phyloP scores from a whole-genome alignment of 2,329 filamentous ascomycete genomes.

The Orbilia quercus region DNA sequence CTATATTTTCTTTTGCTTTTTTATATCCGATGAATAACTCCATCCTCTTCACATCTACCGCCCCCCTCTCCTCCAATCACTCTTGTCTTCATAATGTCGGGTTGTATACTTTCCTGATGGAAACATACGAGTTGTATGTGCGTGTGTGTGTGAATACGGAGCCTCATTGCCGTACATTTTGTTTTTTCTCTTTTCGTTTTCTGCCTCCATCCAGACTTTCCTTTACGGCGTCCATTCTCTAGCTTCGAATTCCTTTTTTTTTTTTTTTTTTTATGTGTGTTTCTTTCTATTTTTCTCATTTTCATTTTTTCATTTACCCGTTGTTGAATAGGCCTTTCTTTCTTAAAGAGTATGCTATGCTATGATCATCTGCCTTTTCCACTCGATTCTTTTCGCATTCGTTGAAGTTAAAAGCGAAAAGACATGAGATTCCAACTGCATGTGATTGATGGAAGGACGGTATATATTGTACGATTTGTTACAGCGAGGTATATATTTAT shows the following conservation, averaged over 20 bases:
- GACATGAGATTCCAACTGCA: too few relatives aligned
- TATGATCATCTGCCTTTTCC: slow-evolving; percentile 3
- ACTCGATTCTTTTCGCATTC: background rate
- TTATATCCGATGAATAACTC: slow-evolving; percentile 22
- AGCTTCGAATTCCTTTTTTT: too few relatives aligned
- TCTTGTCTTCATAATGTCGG: slow-evolving; percentile 28
- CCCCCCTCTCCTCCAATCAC: slow-evolving; percentile 2
- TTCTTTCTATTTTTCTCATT: slow-evolving; percentile 59
- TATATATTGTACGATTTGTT: too few relatives aligned
- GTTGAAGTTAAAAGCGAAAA: background rate
- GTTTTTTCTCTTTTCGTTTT: background rate
- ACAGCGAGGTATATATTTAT: too few relatives aligned
- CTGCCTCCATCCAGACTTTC: slow-evolving; percentile 25
- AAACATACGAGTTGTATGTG: slow-evolving; percentile 14
- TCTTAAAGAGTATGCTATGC: slow-evolving; percentile 5
- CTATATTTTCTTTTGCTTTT: slow-evolving; percentile 22
- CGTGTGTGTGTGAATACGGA: slow-evolving; percentile 28
- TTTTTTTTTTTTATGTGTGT: slow-evolving; percentile 30
- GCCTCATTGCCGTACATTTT: background rate
- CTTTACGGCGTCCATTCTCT: slow-evolving; percentile 33
- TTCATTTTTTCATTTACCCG: slow-evolving; percentile 9
- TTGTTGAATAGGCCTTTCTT: slow-evolving; percentile 41
- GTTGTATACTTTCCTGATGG: slow-evolving; percentile 32
- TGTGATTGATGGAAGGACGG: too few relatives aligned
- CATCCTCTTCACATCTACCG: slow-evolving; percentile 1